Conservation (phyloP, 164 flowering plant genomes). For the Brasenia schreberi region DNA sequence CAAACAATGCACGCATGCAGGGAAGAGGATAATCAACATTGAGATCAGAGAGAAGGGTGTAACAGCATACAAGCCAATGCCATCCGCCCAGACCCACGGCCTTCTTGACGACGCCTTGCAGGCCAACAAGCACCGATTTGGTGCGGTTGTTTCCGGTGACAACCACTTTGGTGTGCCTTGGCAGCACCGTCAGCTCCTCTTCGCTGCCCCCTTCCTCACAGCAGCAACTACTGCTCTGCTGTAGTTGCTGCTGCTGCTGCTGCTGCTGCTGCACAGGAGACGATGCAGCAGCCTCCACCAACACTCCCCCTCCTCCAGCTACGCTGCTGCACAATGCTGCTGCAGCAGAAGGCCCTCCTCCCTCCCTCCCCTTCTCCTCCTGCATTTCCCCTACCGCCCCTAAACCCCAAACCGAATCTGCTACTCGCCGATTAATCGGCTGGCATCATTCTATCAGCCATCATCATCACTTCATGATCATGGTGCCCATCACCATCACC, state of each 20-base stretch:
- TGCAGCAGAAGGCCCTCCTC: background rate
- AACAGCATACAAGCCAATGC: conserved; percentile 64
- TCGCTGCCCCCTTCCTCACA: conserved; percentile 64
- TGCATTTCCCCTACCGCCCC: background rate
- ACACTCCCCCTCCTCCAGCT: background rate
- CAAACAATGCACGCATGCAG: too few relatives aligned
- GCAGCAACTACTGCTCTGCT: conserved; percentile 38
- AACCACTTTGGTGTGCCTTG: conserved; percentile 68
- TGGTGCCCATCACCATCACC: background rate
- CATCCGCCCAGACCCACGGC: conserved; percentile 83
- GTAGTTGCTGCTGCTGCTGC: conserved; percentile 16
- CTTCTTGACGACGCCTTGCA: conserved; percentile 72
- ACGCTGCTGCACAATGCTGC: background rate
- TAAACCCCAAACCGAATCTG: background rate
- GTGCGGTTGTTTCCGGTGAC: conserved; percentile 76
- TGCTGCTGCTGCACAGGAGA: conserved; percentile 2
- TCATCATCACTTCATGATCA: background rate
- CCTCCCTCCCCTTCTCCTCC: conserved; percentile 1
- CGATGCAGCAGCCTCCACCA: background rate
- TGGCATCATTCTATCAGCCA: background rate
- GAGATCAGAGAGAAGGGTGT: background rate
- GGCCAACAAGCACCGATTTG: conserved; percentile 69
- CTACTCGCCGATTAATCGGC: background rate
- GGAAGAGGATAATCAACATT: too few relatives aligned
- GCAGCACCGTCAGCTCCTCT: conserved; percentile 68